These are phyloP conservation scores for Solanum appendiculatum DNA, from an alignment of 257 asterid species.

Conservation along the genomic window DNA sequence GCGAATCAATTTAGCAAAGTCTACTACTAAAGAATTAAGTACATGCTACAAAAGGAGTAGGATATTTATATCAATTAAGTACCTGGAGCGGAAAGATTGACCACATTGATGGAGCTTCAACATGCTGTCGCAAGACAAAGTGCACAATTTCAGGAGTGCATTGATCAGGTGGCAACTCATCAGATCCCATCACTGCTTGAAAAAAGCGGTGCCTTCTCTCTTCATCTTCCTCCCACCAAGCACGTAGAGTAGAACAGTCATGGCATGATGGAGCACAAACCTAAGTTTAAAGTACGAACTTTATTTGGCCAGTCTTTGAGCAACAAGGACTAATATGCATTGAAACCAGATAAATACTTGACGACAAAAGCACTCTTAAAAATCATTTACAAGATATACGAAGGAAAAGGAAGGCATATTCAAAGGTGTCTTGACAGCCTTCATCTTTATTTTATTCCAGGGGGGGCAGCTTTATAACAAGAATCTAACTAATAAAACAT, in stretches of 20 bases:
- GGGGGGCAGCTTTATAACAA: not conserved
- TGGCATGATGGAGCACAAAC: conserved; percentile 99
- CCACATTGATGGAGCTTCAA: conserved; percentile 98
- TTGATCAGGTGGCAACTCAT: conserved; percentile 60
- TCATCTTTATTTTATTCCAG: not conserved
- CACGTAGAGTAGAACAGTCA: conserved; percentile 93
- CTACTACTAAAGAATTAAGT: not conserved
- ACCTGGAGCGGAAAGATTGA: conserved; percentile 98
- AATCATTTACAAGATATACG: not conserved
- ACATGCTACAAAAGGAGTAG: not conserved
- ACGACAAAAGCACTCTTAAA: not conserved
- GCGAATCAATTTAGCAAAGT: not conserved
- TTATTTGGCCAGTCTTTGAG: not conserved
- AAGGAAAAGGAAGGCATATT: not conserved
- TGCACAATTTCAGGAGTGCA: conserved; percentile 76
- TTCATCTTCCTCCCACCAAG: conserved; percentile 99
- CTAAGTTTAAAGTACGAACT: conserved; percentile 14
- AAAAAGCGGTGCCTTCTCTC: conserved; percentile 59
- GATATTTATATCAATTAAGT: conserved; percentile 1
- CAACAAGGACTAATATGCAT: not conserved
- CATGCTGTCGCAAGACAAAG: conserved; percentile 65
- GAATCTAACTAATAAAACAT: not conserved
- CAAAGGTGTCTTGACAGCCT: not conserved
- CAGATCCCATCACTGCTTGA: conserved; percentile 61
- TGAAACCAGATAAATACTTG: not conserved